phyloP scores from a whole-genome alignment of 108 stramenopile species.

The Discostella stelligeroides region DNA sequence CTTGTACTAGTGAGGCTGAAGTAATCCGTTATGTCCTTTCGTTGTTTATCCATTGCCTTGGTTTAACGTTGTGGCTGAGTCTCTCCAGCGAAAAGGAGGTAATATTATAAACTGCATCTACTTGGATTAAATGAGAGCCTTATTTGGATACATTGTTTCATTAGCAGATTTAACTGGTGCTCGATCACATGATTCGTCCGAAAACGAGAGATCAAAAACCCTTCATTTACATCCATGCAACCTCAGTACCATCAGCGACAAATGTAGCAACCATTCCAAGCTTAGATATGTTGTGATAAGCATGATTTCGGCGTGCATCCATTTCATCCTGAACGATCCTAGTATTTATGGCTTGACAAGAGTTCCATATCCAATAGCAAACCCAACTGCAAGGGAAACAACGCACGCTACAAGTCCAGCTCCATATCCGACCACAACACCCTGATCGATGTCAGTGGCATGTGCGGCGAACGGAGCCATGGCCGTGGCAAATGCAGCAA shows the following conservation, averaged over 20 bases:
- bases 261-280: not conserved
- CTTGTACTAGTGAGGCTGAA: slow-evolving; percentile 24
- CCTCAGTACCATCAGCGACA: not conserved
- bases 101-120: not conserved
- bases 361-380: slow-evolving; percentile 91
- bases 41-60: not conserved
- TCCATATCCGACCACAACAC: slow-evolving; percentile 82
- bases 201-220: not conserved
- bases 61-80: too few species aligned
- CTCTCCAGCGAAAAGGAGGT: too few species aligned
- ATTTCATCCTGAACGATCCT: not conserved
- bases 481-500: slow-evolving; percentile 85
- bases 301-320: not conserved
- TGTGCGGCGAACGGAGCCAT: slow-evolving; percentile 87
- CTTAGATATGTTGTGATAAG: not conserved
- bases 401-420: slow-evolving; percentile 88
- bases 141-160: too few species aligned
- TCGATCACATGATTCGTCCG: slow-evolving; percentile 1
- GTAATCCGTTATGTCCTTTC: not conserved
- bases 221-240: not conserved
- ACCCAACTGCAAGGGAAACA: slow-evolving; percentile 87
- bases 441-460: slow-evolving; percentile 79
- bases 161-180: slow-evolving; percentile 24
- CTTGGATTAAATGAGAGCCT: slow-evolving; percentile 9
- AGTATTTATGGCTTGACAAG: slow-evolving; percentile 84